Percentiles rank a stretch among this genome's conserved stretches.
Conservation (phyloP, 2,329 filamentous ascomycete genomes). For the Ascocoryne sarcoides region DNA sequence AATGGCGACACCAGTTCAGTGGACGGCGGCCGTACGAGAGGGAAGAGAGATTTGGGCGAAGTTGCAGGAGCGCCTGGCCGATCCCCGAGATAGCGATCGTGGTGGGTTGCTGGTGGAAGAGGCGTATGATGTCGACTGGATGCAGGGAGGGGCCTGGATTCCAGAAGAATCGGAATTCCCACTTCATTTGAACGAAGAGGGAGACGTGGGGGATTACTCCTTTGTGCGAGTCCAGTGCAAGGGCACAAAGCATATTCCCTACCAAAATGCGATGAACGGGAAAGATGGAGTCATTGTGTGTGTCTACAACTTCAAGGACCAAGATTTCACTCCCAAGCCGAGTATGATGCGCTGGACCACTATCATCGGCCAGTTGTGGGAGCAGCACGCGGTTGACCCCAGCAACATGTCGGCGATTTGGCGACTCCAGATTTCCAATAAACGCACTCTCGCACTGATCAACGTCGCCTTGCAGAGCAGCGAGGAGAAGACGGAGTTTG, state of each 20-base stretch:
- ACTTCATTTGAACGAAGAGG: neutral
- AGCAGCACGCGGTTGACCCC: neutral
- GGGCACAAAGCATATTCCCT: neutral
- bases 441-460: neutral
- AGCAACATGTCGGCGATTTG: neutral
- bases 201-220: neutral
- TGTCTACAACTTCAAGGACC: neutral
- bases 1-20: neutral
- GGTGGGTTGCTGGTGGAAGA: neutral
- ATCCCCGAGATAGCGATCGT: neutral
- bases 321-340: neutral
- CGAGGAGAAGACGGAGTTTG: neutral
- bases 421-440: neutral
- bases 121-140: neutral
- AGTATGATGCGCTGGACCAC: neutral
- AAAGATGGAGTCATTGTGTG: neutral
- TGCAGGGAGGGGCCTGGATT: neutral
- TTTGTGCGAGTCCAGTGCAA: neutral
- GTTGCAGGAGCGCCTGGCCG: neutral
- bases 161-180: no score
- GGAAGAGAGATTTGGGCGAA: neutral
- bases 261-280: neutral
- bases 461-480: neutral
- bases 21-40: no score
- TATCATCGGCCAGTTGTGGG: neutral